Evolutionary conservation across 352 stramenopile genomes (phyloP), one percentile per base, ranked within the genome.

Genomic region (Pythium myriotylum): DNA sequence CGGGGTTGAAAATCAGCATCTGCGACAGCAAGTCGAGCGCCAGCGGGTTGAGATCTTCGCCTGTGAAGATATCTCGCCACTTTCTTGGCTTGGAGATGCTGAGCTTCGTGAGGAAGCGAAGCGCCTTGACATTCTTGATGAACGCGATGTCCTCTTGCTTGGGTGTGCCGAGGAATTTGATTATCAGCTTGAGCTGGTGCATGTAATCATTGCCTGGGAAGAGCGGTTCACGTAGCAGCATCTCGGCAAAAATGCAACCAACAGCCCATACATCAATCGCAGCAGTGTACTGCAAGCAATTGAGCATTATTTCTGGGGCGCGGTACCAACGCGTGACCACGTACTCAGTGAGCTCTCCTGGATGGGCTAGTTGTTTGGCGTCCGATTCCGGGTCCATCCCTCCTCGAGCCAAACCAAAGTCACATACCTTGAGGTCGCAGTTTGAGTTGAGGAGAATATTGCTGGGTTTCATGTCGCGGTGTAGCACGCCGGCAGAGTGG

Each of bases 161-260:
- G 16, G 97, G 92, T n/a, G 96, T 97, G 6, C 97, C 97, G 20
- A 99, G 74, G 53, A 97, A 97, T 43, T 97, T 91, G 67, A 92
- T 97, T 62, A 99, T 99, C 50, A 99, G 73, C 56, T 98, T 97
- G 16, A 99, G 75, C 84, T 99, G 81, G 70, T 98, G 77, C 54
- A 96, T 95, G 68, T 97, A 96, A 59, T 96, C 86, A 52, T 91
- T 81, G 12, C 98, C 98, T 13, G 96, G 94, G 66, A 99, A 99
- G 13, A 99, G 89, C 57, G 97, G 96, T 59, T 99, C 99, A 37
- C 97, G 83, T 8, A 84, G 84, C 58, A 99, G 90, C 65, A 99
- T 95, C 71, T 99, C 98, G 7, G 94, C 98, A 63, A 99, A 99
- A 62, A 99, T 99, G 69, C 98, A 99, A 12, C 97, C 98, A 50